phyloP scores from a whole-genome alignment of 768 basidiomycete species.

The Dacryopinax primogenitus region DNA sequence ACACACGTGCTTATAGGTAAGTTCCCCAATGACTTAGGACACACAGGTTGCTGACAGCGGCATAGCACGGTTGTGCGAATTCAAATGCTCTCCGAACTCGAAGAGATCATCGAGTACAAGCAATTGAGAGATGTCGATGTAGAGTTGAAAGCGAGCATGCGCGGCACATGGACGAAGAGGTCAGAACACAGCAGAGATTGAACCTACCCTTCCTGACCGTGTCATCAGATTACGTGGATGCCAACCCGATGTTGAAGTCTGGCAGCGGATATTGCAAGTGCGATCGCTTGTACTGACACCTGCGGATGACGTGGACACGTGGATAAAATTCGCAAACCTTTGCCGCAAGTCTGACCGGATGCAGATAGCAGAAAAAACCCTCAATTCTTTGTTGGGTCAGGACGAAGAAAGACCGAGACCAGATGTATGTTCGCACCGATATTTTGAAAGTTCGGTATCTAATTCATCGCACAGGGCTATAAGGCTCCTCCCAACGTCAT shows the following conservation, averaged over 20 bases:
- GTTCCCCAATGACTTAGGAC: slow-evolving; percentile 7
- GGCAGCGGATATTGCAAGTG: slow-evolving; percentile 95
- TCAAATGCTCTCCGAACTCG: slow-evolving; percentile 95
- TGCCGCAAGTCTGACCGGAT: slow-evolving; percentile 93
- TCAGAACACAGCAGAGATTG: slow-evolving; percentile 25
- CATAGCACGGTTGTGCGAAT: slow-evolving; percentile 73
- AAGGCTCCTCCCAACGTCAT: slow-evolving; percentile 92
- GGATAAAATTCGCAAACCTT: slow-evolving; percentile 97
- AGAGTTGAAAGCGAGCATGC: slow-evolving; percentile 78
- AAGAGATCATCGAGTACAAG: slow-evolving; percentile 95
- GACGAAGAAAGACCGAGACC: slow-evolving; percentile 31
- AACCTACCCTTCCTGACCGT: slow-evolving; percentile 8
- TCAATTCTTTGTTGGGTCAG: slow-evolving; percentile 76
- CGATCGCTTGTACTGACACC: slow-evolving; percentile 85
- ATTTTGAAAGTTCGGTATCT: not conserved
- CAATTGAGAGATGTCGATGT: slow-evolving; percentile 77
- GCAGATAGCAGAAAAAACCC: slow-evolving; percentile 90
- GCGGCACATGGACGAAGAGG: slow-evolving; percentile 97
- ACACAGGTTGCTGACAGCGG: slow-evolving; percentile 12
- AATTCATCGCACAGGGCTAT: slow-evolving; percentile 18
- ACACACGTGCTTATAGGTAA: slow-evolving; percentile 96
- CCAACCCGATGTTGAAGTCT: slow-evolving; percentile 96
- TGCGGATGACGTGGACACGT: slow-evolving; percentile 89
- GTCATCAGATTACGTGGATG: slow-evolving; percentile 73
- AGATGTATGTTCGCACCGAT: slow-evolving; percentile 11